A percentile compares a stretch with the other conserved stretches of the same genome.
These are phyloP conservation scores for Hippophae gyantsensis DNA, from an alignment of 306 rosid species.

Conservation along the genomic window DNA sequence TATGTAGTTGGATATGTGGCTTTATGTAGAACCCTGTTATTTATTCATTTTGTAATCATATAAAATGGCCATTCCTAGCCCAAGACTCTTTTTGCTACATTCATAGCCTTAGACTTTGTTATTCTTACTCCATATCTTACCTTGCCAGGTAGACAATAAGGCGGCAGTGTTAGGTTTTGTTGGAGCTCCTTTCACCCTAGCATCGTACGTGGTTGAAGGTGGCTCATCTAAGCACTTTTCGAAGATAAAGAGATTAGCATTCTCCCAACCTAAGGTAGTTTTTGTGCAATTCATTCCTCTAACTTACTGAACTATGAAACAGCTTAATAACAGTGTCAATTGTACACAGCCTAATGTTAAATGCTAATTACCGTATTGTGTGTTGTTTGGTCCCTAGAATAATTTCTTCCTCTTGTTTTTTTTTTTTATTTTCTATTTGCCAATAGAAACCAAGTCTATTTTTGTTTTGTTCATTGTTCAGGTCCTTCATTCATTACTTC, in stretches of 20 bases:
- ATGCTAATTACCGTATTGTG: too few relatives aligned
- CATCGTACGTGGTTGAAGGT: constrained; percentile 96
- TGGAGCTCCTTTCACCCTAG: constrained; percentile 95
- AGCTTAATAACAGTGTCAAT: not conserved
- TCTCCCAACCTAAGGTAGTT: constrained; percentile 51
- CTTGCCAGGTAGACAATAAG: constrained; percentile 67
- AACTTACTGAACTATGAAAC: not conserved
- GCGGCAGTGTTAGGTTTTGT: constrained; percentile 96
- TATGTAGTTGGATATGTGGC: too few relatives aligned
- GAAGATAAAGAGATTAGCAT: constrained; percentile 38
- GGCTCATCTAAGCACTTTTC: constrained; percentile 95
- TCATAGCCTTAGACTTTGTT: constrained; percentile 6
- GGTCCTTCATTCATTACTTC: constrained; percentile 81
- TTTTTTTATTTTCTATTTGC: too few relatives aligned
- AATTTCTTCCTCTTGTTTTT: not conserved
- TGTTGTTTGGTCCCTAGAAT: too few relatives aligned
- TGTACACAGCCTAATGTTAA: not conserved
- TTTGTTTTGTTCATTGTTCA: constrained; percentile 24
- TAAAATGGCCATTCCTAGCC: not conserved
- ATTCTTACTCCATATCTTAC: constrained; percentile 11
- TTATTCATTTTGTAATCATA: too few relatives aligned
- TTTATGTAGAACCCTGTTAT: too few relatives aligned
- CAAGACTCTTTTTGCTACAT: not conserved
- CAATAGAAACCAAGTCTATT: not conserved
- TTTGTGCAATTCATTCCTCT: not conserved